These are phyloP conservation scores for Xylaria nigripes DNA, from an alignment of 495 filamentous ascomycete species.

Conservation along the genomic window DNA sequence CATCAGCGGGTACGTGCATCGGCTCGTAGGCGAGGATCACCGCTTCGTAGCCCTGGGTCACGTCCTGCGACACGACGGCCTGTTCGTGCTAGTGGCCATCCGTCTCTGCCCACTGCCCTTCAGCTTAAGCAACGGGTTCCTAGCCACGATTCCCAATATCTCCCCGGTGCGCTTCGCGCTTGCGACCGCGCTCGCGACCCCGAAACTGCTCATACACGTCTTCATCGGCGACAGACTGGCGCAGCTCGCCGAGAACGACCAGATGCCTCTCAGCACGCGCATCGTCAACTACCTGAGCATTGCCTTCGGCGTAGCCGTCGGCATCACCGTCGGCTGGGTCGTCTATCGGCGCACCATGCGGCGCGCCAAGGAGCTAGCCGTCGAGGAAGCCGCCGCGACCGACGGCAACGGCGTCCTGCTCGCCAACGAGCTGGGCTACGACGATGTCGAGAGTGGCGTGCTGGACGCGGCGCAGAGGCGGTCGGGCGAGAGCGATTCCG, in stretches of 20 bases:
- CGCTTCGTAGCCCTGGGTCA: conserved; percentile 56
- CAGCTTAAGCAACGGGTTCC: conserved; percentile 85
- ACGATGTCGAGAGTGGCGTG: conserved; percentile 19
- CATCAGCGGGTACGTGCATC: conserved; percentile 66
- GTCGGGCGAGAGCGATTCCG: conserved; percentile 32
- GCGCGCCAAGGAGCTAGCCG: conserved; percentile 74
- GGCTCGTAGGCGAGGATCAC: conserved; percentile 71
- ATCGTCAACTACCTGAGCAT: conserved; percentile 78
- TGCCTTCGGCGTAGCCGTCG: conserved; percentile 55
- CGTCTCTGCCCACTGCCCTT: conserved; percentile 91
- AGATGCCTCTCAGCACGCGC: conserved; percentile 58
- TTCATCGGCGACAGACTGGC: conserved; percentile 81
- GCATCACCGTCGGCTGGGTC: conserved; percentile 67
- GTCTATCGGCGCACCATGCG: conserved; percentile 84
- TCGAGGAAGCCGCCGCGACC: conserved; percentile 51
- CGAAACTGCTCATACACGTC: conserved; percentile 84
- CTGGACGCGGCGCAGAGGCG: conserved; percentile 18
- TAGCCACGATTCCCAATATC: conserved; percentile 88
- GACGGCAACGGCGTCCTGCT: conserved; percentile 12
- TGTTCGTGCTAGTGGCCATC: conserved; percentile 88
- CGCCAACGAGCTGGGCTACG: conserved; percentile 33
- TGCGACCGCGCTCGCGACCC: conserved; percentile 66
- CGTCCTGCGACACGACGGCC: conserved; percentile 68
- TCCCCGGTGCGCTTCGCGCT: conserved; percentile 63
- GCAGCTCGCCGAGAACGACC: conserved; percentile 56